Evolutionary conservation across 2,329 filamentous ascomycete species (phyloP).

Genomic region (Cyanodermella asteris): DNA sequence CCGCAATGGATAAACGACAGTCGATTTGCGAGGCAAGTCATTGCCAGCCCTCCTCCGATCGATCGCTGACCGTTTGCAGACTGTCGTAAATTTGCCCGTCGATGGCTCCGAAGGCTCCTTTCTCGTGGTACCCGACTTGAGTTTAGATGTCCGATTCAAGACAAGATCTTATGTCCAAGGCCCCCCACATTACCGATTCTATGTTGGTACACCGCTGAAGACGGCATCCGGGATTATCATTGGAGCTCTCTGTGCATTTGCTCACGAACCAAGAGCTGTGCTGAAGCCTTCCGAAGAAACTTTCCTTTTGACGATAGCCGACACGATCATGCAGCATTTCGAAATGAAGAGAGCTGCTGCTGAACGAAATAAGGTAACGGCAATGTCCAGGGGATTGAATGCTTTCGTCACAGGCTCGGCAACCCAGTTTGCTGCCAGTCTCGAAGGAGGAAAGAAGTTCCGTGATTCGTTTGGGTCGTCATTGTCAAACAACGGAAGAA

Average conservation of each 20-base stretch:
- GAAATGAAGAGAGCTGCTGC: constrained; percentile 12
- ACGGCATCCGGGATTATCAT: constrained; percentile 14
- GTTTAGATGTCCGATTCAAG: constrained; percentile 13
- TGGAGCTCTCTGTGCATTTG: constrained; percentile 13
- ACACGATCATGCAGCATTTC: constrained; percentile 12
- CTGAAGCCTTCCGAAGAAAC: constrained; percentile 9
- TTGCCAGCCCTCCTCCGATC: neutral
- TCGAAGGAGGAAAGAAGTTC: too few species aligned
- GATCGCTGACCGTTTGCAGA: constrained; percentile 8
- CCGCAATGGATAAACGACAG: constrained; percentile 6
- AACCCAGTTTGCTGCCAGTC: too few species aligned
- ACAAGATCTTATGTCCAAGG: constrained; percentile 12
- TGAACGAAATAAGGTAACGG: constrained; percentile 9
- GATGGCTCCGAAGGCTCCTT: constrained; percentile 11
- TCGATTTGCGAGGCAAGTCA: constrained; percentile 8
- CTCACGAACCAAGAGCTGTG: constrained; percentile 7
- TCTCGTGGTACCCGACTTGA: constrained; percentile 14
- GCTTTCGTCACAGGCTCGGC: too few species aligned
- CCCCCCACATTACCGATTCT: constrained; percentile 12
- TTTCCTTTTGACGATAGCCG: constrained; percentile 10
- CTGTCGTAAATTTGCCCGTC: constrained; percentile 14
- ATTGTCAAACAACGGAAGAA: too few species aligned
- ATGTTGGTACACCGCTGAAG: constrained; percentile 13
- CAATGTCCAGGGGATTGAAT: constrained; percentile 9
- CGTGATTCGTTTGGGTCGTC: too few species aligned